Evolutionary conservation across 805 yeast species (phyloP), one percentile per base, ranked within the genome.

Genomic region (Lipomyces starkeyi): DNA sequence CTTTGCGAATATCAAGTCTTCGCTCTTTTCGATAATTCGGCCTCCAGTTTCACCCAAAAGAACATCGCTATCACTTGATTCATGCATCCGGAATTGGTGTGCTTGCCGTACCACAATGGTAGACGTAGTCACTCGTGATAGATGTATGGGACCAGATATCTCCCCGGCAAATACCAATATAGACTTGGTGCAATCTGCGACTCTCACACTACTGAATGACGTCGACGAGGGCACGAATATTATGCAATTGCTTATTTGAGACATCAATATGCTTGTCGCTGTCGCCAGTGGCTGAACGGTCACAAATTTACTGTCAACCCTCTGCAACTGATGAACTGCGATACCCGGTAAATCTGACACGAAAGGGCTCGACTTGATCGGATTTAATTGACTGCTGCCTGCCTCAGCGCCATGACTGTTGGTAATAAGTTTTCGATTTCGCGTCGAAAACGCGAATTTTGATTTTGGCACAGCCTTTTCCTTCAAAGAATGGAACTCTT

Each of bases 81-180:
- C 67, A 58, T 69, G 72, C 62, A 69, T 57, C 13, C 72, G 64
- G 40, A 66, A 34, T 55, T 71, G 73, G 35, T 66, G 71, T 14
- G 65, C 68, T 4, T 52, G 14, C 13, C 58, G 59, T 20, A 66
- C 52, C 32, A 63, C 61, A 4, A 71, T 32, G 13, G 57, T 43
- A 22, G 65, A 58, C 3, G 64, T 47, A 13, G 11, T 49, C 6
- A 63, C 61, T 11, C 65, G 56, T 11, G 71, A 59, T 7, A 71
- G 37, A 29, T 66, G 64, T 7, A 69, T 54, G 7, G 73, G 70
- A 2, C 73, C 73, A 14, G 43, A 49, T 29, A 71, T 37, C 13
- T n/a, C 49, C 17, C 59, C 27, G 7, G 49, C 59, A 17, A 69
- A 37, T 11, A 69, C 37, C 17, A 71, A 29, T 17, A 67, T 49